Conservation (phyloP, 208 protist genomes). For the Trichomonas gallinae region DNA sequence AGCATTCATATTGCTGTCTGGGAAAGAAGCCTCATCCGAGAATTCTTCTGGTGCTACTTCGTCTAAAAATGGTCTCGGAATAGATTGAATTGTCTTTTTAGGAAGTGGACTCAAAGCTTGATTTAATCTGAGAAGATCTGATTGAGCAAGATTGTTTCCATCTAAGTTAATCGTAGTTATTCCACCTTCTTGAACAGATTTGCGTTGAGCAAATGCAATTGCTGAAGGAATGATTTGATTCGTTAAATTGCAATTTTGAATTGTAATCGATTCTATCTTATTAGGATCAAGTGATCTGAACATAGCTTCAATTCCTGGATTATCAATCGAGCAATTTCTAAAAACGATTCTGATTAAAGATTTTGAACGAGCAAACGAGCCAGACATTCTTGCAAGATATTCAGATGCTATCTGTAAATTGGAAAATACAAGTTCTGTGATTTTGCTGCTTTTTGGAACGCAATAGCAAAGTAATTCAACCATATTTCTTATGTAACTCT, state of each 20-base stretch:
- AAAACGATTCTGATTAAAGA: not conserved
- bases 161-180: not conserved
- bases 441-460: not conserved
- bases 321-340: not conserved
- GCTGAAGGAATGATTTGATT: not conserved
- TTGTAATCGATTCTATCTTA: not conserved
- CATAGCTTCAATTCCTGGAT: not conserved
- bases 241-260: not conserved
- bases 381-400: not conserved
- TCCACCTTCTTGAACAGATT: not conserved
- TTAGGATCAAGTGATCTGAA: not conserved
- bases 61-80: not conserved
- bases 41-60: not conserved
- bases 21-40: not conserved
- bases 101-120: not conserved
- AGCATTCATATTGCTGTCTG: not conserved
- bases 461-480: not conserved
- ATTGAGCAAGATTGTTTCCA: not conserved
- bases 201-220: not conserved
- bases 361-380: not conserved
- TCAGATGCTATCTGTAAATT: not conserved
- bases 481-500: conserved; percentile 6
- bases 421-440: not conserved
- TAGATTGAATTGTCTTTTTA: not conserved
- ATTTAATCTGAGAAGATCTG: not conserved